Percentiles rank a stretch among this genome's conserved stretches.
These are phyloP conservation scores for Lanzia echinophila DNA, from an alignment of 2,329 filamentous ascomycete genomes.

Conservation along the genomic window DNA sequence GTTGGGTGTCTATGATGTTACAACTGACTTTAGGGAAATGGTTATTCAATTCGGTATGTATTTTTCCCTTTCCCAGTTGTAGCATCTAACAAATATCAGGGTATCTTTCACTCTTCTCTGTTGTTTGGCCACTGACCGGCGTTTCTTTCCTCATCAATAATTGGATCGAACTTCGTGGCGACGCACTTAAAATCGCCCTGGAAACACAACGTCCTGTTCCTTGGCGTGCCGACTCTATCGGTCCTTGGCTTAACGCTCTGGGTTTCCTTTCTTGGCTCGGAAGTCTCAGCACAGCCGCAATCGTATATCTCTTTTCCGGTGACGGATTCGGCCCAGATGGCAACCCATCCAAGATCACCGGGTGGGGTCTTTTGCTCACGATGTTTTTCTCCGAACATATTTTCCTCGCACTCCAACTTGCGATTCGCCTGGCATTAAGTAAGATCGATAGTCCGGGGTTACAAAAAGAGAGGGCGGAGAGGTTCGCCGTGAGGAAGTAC, in stretches of 20 bases:
- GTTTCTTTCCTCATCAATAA: slow-evolving; percentile 90
- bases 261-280: slow-evolving; percentile 92
- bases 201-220: slow-evolving; percentile 86
- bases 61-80: neutral
- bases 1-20: slow-evolving; percentile 81
- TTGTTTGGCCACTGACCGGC: slow-evolving; percentile 89
- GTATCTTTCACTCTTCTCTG: slow-evolving; percentile 85
- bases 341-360: slow-evolving; percentile 62
- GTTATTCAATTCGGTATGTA: slow-evolving; percentile 64
- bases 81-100: slow-evolving; percentile 42
- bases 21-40: slow-evolving; percentile 89
- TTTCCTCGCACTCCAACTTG: slow-evolving; percentile 71
- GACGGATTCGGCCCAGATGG: slow-evolving; percentile 59
- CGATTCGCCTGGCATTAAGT: slow-evolving; percentile 63
- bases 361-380: slow-evolving; percentile 73
- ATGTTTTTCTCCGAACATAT: slow-evolving; percentile 85
- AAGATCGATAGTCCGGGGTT: slow-evolving; percentile 82
- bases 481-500: slow-evolving; percentile 72
- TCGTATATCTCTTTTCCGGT: slow-evolving; percentile 83
- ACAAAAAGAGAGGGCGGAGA: slow-evolving; percentile 76
- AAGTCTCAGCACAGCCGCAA: slow-evolving; percentile 76
- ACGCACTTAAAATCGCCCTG: slow-evolving; percentile 89
- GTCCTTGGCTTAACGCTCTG: slow-evolving; percentile 81
- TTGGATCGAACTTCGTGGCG: slow-evolving; percentile 89
- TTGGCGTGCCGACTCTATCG: slow-evolving; percentile 86